A percentile compares a stretch with the other conserved stretches of the same genome.
These are phyloP conservation scores for Hymenotorrendiella dingleyae DNA, from an alignment of 2,329 filamentous ascomycete species.

Conservation along the genomic window DNA sequence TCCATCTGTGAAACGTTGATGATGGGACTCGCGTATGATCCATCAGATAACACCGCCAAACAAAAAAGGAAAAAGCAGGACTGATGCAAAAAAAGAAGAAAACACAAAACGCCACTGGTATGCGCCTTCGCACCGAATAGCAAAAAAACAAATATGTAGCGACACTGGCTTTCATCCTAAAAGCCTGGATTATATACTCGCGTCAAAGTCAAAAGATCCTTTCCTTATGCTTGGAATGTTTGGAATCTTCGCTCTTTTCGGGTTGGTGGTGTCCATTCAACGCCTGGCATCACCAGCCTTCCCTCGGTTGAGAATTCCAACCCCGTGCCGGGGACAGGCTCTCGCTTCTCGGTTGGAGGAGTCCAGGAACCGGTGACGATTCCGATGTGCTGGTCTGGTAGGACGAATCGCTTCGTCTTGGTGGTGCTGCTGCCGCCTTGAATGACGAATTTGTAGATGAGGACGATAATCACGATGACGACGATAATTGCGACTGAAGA, in stretches of 20 bases:
- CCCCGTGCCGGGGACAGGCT: slow-evolving; percentile 8
- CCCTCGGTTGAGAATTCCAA: slow-evolving; percentile 2
- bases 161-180: slow-evolving; percentile 1
- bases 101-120: neutral
- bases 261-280: slow-evolving; percentile 7
- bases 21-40: neutral
- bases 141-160: neutral
- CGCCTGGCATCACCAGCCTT: slow-evolving; percentile 11
- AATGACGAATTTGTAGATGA: slow-evolving; percentile 41
- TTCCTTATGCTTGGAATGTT: slow-evolving; percentile 16
- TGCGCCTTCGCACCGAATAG: slow-evolving; percentile 2
- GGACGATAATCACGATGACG: slow-evolving; percentile 42
- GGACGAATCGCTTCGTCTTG: slow-evolving; percentile 19
- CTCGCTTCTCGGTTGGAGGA: slow-evolving; percentile 4
- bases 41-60: neutral
- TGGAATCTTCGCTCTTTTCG: slow-evolving; percentile 11
- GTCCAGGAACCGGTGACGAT: slow-evolving; percentile 7
- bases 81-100: neutral
- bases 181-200: slow-evolving; percentile 4
- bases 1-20: too few species aligned
- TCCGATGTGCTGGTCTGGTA: slow-evolving; percentile 10
- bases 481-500: slow-evolving; percentile 41
- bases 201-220: neutral
- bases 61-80: neutral
- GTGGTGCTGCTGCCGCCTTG: neutral